A percentile compares a stretch with the other conserved stretches of the same genome.
Evolutionary conservation across 1,139 yeast species (phyloP).

Genomic region (Yamadazyma taylorii): DNA sequence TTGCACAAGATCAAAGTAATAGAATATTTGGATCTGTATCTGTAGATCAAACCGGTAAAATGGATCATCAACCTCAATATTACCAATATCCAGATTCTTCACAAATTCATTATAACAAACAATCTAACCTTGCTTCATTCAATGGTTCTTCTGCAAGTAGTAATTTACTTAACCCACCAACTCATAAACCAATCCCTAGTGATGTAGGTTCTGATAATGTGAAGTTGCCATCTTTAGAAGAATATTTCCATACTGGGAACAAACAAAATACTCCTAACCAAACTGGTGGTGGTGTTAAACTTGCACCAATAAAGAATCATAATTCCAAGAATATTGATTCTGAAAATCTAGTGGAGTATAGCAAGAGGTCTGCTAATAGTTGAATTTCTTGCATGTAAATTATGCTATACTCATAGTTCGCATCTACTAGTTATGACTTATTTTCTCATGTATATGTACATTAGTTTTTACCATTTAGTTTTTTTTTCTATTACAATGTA

Average conservation of each 20-base stretch:
- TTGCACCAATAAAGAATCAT: constrained; percentile 18
- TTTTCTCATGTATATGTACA: not conserved
- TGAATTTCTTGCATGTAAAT: not conserved
- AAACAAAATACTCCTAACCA: constrained; percentile 4
- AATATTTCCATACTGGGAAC: constrained; percentile 12
- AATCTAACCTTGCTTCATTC: not conserved
- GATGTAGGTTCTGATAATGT: too few relatives aligned
- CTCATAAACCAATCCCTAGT: not conserved
- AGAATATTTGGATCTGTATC: constrained; percentile 17
- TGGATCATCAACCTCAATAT: constrained; percentile 17
- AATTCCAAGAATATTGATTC: constrained; percentile 3
- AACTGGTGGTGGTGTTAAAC: constrained; percentile 10
- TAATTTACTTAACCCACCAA: not conserved
- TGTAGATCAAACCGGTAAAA: constrained; percentile 4
- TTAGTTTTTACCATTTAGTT: not conserved
- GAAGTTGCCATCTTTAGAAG: constrained; percentile 20
- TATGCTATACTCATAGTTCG: too few relatives aligned
- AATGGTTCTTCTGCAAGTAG: not conserved
- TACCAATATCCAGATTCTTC: constrained; percentile 26
- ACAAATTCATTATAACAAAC: constrained; percentile 19
- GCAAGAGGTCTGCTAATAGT: constrained; percentile 4
- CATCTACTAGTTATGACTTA: not conserved
- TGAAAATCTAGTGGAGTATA: constrained; percentile 5
- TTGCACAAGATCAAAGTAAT: constrained; percentile 20
- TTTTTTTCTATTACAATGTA: not conserved